phyloP scores from a whole-genome alignment of 2,329 filamentous ascomycete genomes.

The Claviceps humidiphila region DNA sequence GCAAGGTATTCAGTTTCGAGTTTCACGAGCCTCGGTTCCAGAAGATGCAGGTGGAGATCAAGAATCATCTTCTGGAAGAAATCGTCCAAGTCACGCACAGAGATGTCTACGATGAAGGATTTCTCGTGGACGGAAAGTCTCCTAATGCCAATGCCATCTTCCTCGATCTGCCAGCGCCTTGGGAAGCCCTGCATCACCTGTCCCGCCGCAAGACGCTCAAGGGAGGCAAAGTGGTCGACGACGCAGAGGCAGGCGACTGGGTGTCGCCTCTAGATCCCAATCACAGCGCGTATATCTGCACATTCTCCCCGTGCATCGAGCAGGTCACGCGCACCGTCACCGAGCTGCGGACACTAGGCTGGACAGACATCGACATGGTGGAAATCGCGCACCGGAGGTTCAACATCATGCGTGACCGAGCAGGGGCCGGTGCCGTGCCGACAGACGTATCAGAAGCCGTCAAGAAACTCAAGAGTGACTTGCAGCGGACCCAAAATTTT shows the following conservation, averaged over 20 bases:
- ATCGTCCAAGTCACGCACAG: constrained; percentile 63
- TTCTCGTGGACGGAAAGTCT: constrained; percentile 45
- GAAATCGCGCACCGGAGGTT: constrained; percentile 71
- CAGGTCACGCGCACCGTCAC: constrained; percentile 82
- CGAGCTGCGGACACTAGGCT: constrained; percentile 65
- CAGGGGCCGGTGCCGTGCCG: constrained; percentile 60
- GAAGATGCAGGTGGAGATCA: constrained; percentile 56
- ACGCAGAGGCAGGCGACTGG: constrained; percentile 23
- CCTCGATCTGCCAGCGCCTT: constrained; percentile 68
- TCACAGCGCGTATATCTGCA: constrained; percentile 69
- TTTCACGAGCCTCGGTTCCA: constrained; percentile 61
- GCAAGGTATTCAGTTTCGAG: constrained; percentile 72
- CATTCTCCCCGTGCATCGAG: constrained; percentile 94
- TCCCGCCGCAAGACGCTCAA: constrained; percentile 33
- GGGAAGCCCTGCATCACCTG: constrained; percentile 67
- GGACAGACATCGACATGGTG: constrained; percentile 89
- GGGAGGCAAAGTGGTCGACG: constrained; percentile 7
- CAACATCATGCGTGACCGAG: constrained; percentile 68
- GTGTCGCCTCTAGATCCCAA: constrained; percentile 55
- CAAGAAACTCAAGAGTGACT: constrained; percentile 56
- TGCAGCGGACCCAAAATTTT: constrained; percentile 53
- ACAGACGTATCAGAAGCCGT: constrained; percentile 72
- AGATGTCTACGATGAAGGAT: constrained; percentile 67
- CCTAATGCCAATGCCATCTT: constrained; percentile 61
- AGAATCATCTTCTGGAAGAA: constrained; percentile 49